A percentile compares a stretch with the other conserved stretches of the same genome.
These are phyloP conservation scores for Dioszegia hungarica DNA, from an alignment of 768 basidiomycete species.

Conservation along the genomic window DNA sequence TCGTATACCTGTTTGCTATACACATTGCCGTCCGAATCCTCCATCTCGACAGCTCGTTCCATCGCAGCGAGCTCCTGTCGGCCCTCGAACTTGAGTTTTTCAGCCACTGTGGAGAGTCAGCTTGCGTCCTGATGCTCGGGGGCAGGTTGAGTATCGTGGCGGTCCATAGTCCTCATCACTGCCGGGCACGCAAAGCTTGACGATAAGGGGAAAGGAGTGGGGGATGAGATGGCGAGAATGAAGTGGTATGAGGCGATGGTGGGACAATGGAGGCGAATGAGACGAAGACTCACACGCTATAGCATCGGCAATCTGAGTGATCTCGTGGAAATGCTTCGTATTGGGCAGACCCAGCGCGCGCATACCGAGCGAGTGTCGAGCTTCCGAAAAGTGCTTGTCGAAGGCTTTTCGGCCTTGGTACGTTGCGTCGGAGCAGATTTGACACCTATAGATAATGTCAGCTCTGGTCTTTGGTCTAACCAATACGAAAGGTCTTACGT, in stretches of 20 bases:
- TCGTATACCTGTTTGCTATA: constrained; percentile 80
- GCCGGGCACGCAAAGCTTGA: no score
- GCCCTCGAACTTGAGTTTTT: constrained; percentile 96
- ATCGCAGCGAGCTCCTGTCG: constrained; percentile 84
- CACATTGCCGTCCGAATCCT: constrained; percentile 97
- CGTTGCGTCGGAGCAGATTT: constrained; percentile 62
- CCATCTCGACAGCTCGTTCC: constrained; percentile 95
- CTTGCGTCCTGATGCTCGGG: no score
- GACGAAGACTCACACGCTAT: constrained; percentile 84
- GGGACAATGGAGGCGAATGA: no score
- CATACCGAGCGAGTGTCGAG: constrained; percentile 96
- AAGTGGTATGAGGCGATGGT: no score
- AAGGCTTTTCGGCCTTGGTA: constrained; percentile 36
- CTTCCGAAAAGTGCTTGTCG: constrained; percentile 60
- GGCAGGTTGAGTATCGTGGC: no score
- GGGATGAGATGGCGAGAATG: no score
- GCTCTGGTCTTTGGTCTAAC: no score
- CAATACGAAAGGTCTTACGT: no score
- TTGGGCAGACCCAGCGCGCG: constrained; percentile 93
- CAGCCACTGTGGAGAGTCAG: constrained; percentile 66
- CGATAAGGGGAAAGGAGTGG: no score
- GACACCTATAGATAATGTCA: constrained; percentile 95
- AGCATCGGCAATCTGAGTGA: constrained; percentile 94
- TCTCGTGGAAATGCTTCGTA: constrained; percentile 98
- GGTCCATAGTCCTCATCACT: no score